Conservation (phyloP, 2,329 filamentous ascomycete genomes). For the Teratosphaeria destructans region DNA sequence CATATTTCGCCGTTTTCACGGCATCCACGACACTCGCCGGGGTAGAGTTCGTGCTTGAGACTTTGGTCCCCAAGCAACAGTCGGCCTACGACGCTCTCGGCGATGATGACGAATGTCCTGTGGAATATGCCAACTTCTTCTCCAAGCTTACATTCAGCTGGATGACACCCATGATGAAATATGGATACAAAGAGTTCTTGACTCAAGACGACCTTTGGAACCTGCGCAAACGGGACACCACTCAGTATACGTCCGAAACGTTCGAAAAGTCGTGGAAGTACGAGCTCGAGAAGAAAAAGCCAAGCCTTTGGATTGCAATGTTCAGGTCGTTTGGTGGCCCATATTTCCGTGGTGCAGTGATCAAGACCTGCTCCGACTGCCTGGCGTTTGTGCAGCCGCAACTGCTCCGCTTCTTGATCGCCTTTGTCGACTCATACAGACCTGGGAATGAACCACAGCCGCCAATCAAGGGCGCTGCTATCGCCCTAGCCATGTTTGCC, state of each 20-base stretch:
- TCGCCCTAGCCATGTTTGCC: slow-evolving; percentile 84
- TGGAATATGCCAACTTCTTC: slow-evolving; percentile 89
- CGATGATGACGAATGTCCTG: slow-evolving; percentile 61
- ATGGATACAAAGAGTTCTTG: slow-evolving; percentile 81
- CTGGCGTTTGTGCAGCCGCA: slow-evolving; percentile 88
- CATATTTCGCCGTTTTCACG: slow-evolving; percentile 70
- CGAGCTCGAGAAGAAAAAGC: slow-evolving; percentile 60
- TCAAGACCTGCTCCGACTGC: slow-evolving; percentile 81
- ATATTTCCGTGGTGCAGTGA: slow-evolving; percentile 69
- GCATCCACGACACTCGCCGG: slow-evolving; percentile 60
- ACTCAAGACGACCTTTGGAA: slow-evolving; percentile 97
- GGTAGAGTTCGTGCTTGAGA: slow-evolving; percentile 68
- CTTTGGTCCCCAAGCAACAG: slow-evolving; percentile 71
- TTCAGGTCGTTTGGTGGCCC: slow-evolving; percentile 77
- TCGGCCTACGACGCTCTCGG: slow-evolving; percentile 59
- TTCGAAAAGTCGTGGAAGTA: slow-evolving; percentile 69
- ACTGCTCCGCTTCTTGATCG: slow-evolving; percentile 71
- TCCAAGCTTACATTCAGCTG: slow-evolving; percentile 89
- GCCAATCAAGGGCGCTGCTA: slow-evolving; percentile 70
- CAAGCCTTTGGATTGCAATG: slow-evolving; percentile 78
- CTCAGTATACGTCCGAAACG: slow-evolving; percentile 56
- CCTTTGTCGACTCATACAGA: slow-evolving; percentile 70
- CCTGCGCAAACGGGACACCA: slow-evolving; percentile 68
- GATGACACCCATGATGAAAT: slow-evolving; percentile 98
- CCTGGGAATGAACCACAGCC: slow-evolving; percentile 56